Evolutionary conservation across 441 rosid genomes (phyloP), one percentile per base, ranked within the genome.

Genomic region (Gossypium davidsonii): DNA sequence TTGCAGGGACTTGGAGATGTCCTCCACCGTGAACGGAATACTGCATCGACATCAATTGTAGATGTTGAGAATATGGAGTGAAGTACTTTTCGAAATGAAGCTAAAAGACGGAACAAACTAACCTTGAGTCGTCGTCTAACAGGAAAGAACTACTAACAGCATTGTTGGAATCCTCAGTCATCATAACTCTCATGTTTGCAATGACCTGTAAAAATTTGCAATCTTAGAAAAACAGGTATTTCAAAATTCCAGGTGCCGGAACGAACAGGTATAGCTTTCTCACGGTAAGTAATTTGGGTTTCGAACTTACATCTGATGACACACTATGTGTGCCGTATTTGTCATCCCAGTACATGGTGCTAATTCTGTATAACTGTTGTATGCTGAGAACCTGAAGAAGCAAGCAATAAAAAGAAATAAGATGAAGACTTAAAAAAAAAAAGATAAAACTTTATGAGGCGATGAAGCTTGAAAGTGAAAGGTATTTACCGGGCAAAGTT

Each of bases 271-370:
- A n/a, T 20, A 6, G 8, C 31, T 20, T 15, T 3, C 11, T 59
- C 10, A 56, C 60, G 8, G 3, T 56, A 56, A 1, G 5, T 21
- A 56, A 8, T 52, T 18, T 56, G 42, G 48, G 7, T 9, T 17
- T 46, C 25, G 53, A 57, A 73, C 85, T 83, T 83, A 87, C 93
- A 72, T 86, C 90, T 37, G 86, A 62, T 62, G 91, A 85, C 60
- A 87, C 91, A 51, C 83, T 89, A 48, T 85, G 93, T 26, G 93
- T 89, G 56, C 90, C 88, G 14, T 89, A 89, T 78, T 86, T 89
- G 81, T 87, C 90, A 44, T 89, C 93, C 82, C 85, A 87, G 77
- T 87, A 89, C 91, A 87, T 87, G 42, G 89, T 85, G 80, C 90
- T 81, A 79, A 87, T 89, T 83, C 90, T 74, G 75, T 89, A 87